Percentiles rank a stretch among this genome's conserved stretches.
phyloP scores from a whole-genome alignment of 2,329 filamentous ascomycete genomes.

The Atkinsonella texensis region DNA sequence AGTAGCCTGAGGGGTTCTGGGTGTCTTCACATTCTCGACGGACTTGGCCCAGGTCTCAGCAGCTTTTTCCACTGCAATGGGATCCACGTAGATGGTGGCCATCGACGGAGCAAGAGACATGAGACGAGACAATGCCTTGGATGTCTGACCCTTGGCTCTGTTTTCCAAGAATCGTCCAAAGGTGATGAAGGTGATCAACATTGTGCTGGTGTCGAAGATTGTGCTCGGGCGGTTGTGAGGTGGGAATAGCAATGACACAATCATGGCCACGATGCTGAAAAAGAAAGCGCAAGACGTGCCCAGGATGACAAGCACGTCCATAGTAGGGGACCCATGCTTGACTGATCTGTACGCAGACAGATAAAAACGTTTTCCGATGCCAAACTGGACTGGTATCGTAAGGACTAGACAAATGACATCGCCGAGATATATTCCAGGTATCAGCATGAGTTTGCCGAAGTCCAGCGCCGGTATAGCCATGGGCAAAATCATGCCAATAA shows the following conservation, averaged over 20 bases:
- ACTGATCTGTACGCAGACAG: constrained; percentile 85
- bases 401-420: constrained; percentile 74
- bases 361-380: constrained; percentile 91
- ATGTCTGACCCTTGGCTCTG: constrained; percentile 89
- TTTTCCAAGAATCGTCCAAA: constrained; percentile 90
- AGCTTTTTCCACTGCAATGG: constrained; percentile 83
- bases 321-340: constrained; percentile 82
- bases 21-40: constrained; percentile 21
- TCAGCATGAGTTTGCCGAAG: constrained; percentile 54
- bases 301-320: constrained; percentile 92
- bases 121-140: constrained; percentile 78
- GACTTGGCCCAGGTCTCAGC: constrained; percentile 58
- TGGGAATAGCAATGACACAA: constrained; percentile 61
- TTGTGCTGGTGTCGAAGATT: constrained; percentile 95
- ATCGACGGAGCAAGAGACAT: constrained; percentile 96
- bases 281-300: constrained; percentile 94
- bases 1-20: constrained; percentile 27
- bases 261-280: constrained; percentile 82
- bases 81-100: constrained; percentile 91
- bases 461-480: constrained; percentile 71
- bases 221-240: constrained; percentile 75
- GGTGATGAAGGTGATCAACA: constrained; percentile 94
- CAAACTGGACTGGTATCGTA: constrained; percentile 91
- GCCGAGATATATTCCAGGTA: constrained; percentile 75
- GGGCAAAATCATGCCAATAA: constrained; percentile 87